Evolutionary conservation across 139 green algal genomes (phyloP).

Genomic region (Nannochloris sp.): DNA sequence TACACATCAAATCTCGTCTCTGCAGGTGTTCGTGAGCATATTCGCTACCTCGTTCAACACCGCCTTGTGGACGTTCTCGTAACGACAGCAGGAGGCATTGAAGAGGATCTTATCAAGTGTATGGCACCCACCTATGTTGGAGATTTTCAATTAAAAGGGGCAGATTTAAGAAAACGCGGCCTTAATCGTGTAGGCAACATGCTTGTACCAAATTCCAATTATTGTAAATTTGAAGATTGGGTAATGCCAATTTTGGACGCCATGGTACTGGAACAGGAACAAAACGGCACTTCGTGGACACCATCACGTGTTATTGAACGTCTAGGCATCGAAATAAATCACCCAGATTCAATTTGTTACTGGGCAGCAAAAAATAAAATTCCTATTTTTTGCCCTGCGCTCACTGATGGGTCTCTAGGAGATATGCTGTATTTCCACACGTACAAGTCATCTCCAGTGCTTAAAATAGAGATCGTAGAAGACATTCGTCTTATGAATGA

Average conservation of each 20-base stretch:
- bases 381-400: constrained; percentile 89
- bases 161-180: constrained; percentile 72
- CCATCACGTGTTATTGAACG: constrained; percentile 66
- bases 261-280: constrained; percentile 85
- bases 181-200: constrained; percentile 99
- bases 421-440: constrained; percentile 99
- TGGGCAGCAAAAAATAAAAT: constrained; percentile 89
- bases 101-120: constrained; percentile 99
- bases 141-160: constrained; percentile 82
- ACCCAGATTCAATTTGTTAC: constrained; percentile 84
- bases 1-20: constrained; percentile 97
- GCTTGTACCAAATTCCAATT: constrained; percentile 98
- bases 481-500: constrained; percentile 82
- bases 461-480: constrained; percentile 68
- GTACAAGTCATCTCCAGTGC: constrained; percentile 62
- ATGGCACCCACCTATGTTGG: constrained; percentile 87
- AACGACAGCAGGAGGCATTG: constrained; percentile 91
- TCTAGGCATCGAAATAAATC: constrained; percentile 84
- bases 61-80: constrained; percentile 92
- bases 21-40: constrained; percentile 80
- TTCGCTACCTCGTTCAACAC: constrained; percentile 78
- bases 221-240: constrained; percentile 99
- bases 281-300: constrained; percentile 81
- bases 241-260: constrained; percentile 94
- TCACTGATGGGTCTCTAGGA: constrained; percentile 83